These are phyloP conservation scores for Fusarium musae DNA, from an alignment of 2,329 filamentous ascomycete genomes.

Conservation along the genomic window DNA sequence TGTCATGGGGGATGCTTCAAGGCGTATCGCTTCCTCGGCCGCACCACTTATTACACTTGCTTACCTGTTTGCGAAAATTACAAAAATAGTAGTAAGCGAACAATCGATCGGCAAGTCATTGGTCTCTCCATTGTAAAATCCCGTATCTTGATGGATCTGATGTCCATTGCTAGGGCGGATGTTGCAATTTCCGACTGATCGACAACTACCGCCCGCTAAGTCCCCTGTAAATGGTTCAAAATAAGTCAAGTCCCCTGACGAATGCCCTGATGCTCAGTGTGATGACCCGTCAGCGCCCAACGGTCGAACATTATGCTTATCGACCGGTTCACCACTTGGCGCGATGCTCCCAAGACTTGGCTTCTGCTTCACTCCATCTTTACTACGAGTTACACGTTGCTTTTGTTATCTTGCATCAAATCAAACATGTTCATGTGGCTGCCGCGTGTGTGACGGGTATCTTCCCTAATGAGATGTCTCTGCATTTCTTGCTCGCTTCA, in stretches of 20 bases:
- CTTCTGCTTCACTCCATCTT: neutral
- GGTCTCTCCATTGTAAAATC: neutral
- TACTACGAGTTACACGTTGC: neutral
- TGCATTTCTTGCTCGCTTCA: neutral
- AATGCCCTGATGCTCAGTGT: neutral
- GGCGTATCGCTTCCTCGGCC: neutral
- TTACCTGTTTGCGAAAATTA: neutral
- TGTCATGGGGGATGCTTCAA: neutral
- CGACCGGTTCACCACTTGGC: neutral
- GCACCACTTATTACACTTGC: neutral
- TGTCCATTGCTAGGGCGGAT: neutral
- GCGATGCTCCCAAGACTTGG: neutral
- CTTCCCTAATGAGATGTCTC: neutral
- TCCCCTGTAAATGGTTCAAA: neutral
- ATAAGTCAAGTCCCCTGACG: neutral
- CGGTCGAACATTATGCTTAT: neutral
- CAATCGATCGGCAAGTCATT: neutral
- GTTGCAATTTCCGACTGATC: conserved; percentile 22
- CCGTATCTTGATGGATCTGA: neutral
- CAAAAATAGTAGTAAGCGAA: neutral
- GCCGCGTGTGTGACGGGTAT: neutral
- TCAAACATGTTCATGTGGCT: neutral
- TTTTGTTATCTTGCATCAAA: neutral
- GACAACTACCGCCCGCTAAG: neutral
- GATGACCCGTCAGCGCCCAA: conserved; percentile 10